Conservation (phyloP, 768 basidiomycete species). For the Paxillus involutus region DNA sequence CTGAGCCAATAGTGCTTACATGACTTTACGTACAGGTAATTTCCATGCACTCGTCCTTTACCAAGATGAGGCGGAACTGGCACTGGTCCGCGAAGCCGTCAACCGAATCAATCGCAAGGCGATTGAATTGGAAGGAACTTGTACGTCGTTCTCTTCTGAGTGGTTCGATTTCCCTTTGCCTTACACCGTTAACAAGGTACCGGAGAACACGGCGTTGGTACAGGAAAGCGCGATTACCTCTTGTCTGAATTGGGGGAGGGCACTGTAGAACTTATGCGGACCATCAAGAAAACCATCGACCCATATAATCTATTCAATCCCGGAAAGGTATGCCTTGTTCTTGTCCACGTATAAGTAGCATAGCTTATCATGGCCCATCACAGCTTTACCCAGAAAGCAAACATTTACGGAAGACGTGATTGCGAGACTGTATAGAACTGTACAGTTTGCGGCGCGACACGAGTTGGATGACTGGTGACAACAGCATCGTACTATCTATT, state of each 20-base stretch:
- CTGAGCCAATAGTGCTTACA: background rate
- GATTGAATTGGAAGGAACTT: slow-evolving; percentile 36
- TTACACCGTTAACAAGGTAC: slow-evolving; percentile 22
- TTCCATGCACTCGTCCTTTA: slow-evolving; percentile 42
- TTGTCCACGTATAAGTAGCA: background rate
- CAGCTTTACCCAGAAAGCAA: slow-evolving; percentile 12
- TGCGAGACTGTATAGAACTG: background rate
- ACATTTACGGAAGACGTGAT: background rate
- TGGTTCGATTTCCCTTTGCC: background rate
- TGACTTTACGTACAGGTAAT: slow-evolving; percentile 34
- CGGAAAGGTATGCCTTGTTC: slow-evolving; percentile 34
- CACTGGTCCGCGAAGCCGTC: slow-evolving; percentile 28
- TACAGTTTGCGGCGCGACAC: background rate
- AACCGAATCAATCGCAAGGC: slow-evolving; percentile 35
- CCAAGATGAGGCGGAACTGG: slow-evolving; percentile 36
- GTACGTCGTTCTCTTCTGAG: slow-evolving; percentile 9
- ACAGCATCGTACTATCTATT: no score
- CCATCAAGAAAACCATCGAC: slow-evolving; percentile 45
- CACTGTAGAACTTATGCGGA: slow-evolving; percentile 51
- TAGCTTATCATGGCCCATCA: background rate
- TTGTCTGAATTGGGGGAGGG: slow-evolving; percentile 46
- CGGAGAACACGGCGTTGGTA: slow-evolving; percentile 47
- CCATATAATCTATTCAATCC: slow-evolving; percentile 49
- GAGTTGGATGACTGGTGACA: background rate
- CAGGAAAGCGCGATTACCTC: slow-evolving; percentile 50